Percentiles rank a stretch among this genome's conserved stretches.
These are phyloP conservation scores for Hygrocybe coccinea DNA, from an alignment of 768 basidiomycete genomes.

Conservation along the genomic window DNA sequence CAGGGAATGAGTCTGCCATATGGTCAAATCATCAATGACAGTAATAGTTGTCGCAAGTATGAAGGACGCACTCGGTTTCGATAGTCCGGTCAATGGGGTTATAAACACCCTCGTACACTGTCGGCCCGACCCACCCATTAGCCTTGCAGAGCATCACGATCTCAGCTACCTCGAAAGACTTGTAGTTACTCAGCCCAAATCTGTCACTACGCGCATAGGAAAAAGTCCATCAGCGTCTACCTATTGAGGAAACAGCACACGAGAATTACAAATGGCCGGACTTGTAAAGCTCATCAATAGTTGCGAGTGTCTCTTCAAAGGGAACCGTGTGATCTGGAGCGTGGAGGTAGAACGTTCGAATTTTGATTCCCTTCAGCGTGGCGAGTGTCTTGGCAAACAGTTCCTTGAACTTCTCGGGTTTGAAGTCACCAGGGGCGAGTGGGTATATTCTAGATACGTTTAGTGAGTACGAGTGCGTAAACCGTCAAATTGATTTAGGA, in stretches of 20 bases:
- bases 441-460: constrained; percentile 36
- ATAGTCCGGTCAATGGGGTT: constrained; percentile 18
- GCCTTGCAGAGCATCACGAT: constrained; percentile 42
- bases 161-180: constrained; percentile 47
- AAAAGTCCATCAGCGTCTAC: not conserved
- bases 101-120: constrained; percentile 38
- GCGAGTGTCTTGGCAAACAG: constrained; percentile 38
- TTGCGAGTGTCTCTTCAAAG: constrained; percentile 40
- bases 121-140: constrained; percentile 40
- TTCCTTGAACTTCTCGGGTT: constrained; percentile 32
- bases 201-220: constrained; percentile 34
- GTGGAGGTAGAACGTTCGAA: constrained; percentile 45
- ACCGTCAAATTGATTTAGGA: no score
- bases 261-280: constrained; percentile 33
- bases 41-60: constrained; percentile 12
- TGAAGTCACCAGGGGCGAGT: constrained; percentile 38
- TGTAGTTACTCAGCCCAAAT: constrained; percentile 46
- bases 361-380: constrained; percentile 35
- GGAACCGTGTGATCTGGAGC: constrained; percentile 44
- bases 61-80: constrained; percentile 18
- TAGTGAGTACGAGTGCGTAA: not conserved
- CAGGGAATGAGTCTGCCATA: constrained; percentile 45
- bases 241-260: not conserved
- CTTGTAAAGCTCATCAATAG: constrained; percentile 37
- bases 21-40: not conserved